These are phyloP conservation scores for Aspergillus sp. DNA, from an alignment of 2,329 filamentous ascomycete species.

Conservation along the genomic window DNA sequence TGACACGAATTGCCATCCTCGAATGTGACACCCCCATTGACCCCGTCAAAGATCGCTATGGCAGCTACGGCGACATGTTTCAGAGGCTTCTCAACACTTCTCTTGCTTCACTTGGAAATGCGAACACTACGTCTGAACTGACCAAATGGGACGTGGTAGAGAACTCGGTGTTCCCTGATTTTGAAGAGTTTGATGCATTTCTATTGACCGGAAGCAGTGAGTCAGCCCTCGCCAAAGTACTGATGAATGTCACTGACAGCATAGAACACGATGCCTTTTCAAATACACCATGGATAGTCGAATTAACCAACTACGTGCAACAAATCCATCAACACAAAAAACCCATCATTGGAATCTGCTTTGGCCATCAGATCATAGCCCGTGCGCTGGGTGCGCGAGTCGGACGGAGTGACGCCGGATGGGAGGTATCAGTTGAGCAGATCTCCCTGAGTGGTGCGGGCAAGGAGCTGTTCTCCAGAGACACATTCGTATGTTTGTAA, in stretches of 20 bases:
- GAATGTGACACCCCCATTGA: slow-evolving; percentile 32
- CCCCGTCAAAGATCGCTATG: slow-evolving; percentile 18
- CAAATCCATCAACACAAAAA: slow-evolving; percentile 20
- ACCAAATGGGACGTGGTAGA: slow-evolving; percentile 28
- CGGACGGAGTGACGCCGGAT: slow-evolving; percentile 41
- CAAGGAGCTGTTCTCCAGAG: slow-evolving; percentile 38
- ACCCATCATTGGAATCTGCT: slow-evolving; percentile 49
- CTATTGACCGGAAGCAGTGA: slow-evolving; percentile 33
- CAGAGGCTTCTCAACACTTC: slow-evolving; percentile 21
- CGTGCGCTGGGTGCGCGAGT: slow-evolving; percentile 42
- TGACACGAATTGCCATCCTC: slow-evolving; percentile 21
- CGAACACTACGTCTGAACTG: slow-evolving; percentile 11
- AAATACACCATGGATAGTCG: slow-evolving; percentile 47
- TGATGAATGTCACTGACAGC: background rate
- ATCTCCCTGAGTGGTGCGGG: slow-evolving; percentile 43
- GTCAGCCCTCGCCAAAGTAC: background rate
- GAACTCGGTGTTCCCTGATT: slow-evolving; percentile 21
- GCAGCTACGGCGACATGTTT: slow-evolving; percentile 29
- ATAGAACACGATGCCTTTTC: slow-evolving; percentile 43
- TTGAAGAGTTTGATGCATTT: slow-evolving; percentile 25
- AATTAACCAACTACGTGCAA: slow-evolving; percentile 43
- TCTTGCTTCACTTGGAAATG: slow-evolving; percentile 9
- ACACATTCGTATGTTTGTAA: slow-evolving; percentile 23
- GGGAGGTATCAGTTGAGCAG: slow-evolving; percentile 48
- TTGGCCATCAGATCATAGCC: slow-evolving; percentile 52